Conservation (phyloP, 176 grass and related monocot species). For the Paspalum notatum region DNA sequence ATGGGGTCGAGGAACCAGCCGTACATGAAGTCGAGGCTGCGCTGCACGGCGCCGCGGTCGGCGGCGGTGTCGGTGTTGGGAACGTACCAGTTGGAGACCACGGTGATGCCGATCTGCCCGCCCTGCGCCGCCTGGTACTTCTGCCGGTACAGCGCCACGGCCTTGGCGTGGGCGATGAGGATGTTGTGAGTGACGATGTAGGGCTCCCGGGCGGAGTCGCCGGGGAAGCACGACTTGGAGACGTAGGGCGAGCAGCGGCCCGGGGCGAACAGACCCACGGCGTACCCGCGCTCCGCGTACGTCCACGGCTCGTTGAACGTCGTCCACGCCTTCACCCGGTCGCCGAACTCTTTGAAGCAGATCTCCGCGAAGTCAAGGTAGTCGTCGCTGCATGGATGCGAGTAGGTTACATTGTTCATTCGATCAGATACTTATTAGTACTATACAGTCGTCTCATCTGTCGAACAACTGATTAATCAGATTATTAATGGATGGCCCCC, state of each 20-base stretch:
- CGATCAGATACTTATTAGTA: no score
- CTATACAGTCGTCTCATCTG: no score
- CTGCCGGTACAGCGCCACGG: conserved; percentile 55
- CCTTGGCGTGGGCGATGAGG: conserved; percentile 58
- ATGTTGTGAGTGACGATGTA: conserved; percentile 68
- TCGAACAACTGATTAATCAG: no score
- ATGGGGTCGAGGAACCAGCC: conserved; percentile 85
- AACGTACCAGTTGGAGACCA: conserved; percentile 67
- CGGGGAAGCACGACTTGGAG: conserved; percentile 31
- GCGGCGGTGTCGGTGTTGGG: conserved; percentile 43
- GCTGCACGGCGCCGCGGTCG: conserved; percentile 45
- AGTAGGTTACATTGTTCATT: neutral
- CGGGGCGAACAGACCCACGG: conserved; percentile 29
- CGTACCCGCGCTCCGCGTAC: conserved; percentile 45
- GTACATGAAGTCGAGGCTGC: conserved; percentile 68
- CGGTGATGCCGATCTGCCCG: conserved; percentile 70
- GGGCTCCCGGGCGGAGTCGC: conserved; percentile 62
- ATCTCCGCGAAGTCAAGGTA: conserved; percentile 56
- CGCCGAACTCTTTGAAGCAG: conserved; percentile 76
- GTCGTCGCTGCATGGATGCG: conserved; percentile 74
- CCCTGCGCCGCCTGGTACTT: conserved; percentile 64
- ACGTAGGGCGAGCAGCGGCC: conserved; percentile 54
- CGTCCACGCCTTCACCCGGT: conserved; percentile 75
- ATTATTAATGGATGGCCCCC: no score
- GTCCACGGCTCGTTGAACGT: conserved; percentile 59